Percentiles rank a stretch among this genome's conserved stretches.
phyloP scores from a whole-genome alignment of 305 asterid genomes.

The Withania somnifera region DNA sequence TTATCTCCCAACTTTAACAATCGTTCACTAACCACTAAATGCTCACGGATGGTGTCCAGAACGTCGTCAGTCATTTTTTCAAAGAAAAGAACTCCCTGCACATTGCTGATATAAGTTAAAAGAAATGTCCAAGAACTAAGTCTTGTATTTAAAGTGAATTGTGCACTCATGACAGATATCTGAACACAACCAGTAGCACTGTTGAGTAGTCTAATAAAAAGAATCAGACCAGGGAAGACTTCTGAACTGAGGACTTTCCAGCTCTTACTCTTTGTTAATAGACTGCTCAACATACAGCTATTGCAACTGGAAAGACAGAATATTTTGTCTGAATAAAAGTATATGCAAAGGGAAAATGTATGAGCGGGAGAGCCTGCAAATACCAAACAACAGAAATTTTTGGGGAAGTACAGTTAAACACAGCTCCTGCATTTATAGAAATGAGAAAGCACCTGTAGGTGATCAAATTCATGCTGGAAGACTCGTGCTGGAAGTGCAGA shows the following conservation, averaged over 20 bases:
- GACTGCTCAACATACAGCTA: neutral
- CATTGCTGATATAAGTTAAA: neutral
- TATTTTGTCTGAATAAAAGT: neutral
- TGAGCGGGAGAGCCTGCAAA: neutral
- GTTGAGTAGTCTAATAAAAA: neutral
- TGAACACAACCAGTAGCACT: neutral
- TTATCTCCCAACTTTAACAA: neutral
- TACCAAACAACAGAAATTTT: neutral
- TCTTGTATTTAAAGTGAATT: neutral
- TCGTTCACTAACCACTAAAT: constrained; percentile 47
- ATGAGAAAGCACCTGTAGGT: constrained; percentile 50
- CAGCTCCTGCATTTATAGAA: neutral
- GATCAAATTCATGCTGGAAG: constrained; percentile 93
- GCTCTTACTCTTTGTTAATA: neutral
- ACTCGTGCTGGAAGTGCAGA: constrained; percentile 75
- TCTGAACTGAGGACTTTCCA: neutral
- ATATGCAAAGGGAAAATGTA: neutral
- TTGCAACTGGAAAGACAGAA: neutral
- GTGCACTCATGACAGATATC: neutral
- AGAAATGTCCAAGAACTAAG: neutral
- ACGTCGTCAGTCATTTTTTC: constrained; percentile 80
- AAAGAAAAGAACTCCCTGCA: constrained; percentile 87
- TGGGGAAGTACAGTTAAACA: neutral
- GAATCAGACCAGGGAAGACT: neutral
- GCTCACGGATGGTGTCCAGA: constrained; percentile 54